Evolutionary conservation across 176 grass and related monocot genomes (phyloP), one percentile per base, ranked within the genome.

Genomic region (Leersia perrieri): DNA sequence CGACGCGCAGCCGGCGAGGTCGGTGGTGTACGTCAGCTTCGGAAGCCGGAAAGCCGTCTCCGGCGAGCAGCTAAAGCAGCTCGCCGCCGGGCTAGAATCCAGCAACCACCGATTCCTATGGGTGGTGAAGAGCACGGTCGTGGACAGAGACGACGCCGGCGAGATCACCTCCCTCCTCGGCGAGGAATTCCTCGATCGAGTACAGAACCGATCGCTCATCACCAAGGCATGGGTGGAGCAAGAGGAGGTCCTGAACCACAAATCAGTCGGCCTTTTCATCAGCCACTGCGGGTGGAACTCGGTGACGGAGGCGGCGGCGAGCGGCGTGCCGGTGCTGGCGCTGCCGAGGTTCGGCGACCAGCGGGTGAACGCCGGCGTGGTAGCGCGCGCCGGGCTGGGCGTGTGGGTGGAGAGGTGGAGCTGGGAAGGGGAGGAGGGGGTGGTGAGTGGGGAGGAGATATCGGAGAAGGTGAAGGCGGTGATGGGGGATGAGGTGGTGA

Each of bases 221-320:
- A 84, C 90, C 35, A 94, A 91, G 47, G 77, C 51, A 5, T 97
- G 92, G 94, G 89, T 97, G 13, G 87, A 97, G 27, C 94, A 92
- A 31, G 92, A 85, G 9, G 72, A 76, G 83, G 80, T 94, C 13
- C 26, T 97, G 75, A 15, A 35, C 33, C 85, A 92, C 66, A 25
- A 29, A 10, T 35, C 94, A 2, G 69, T 97, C 15, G 89, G 68
- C 13, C 80, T 93, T 13, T 97, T 94, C 29, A 3, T 97, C 2
- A 97, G 92, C 85, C 94, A 97, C 62, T 90, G 87, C 45, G 89
- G 94, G 1, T 94, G 92, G 94, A 94, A 97, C 80, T 97, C 89
- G 3, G 89, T 94, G 20, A 85, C 83, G 0, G 94, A 97, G 80
- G 88, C 89, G 3, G 89, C 87, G 0, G 7, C 60, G 10, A 27